Evolutionary conservation across 192 early-diverging fungal species (phyloP), one percentile per base, ranked within the genome.

Genomic region (Mortierella alpina): DNA sequence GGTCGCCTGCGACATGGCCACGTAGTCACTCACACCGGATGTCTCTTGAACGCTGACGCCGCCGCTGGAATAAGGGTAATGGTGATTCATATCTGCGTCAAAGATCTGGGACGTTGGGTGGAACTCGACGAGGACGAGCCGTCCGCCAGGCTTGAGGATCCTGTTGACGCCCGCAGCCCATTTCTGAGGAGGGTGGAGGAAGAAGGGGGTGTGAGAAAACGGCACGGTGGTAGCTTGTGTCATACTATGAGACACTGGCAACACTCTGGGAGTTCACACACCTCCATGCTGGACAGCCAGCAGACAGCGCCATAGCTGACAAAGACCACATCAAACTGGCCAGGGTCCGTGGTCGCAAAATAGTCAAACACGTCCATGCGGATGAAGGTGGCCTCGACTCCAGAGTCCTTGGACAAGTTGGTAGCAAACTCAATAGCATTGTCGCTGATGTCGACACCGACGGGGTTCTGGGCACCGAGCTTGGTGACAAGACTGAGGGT

Each of bases 401-500:
- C 77, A 6, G 77, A 59, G 31, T 72, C 69, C 41, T 59, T 68
- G 46, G 77, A 46, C 7, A 80, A 45, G 18, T 80, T 64, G 13
- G 64, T 67, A 3, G 77, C 77, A 52, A 80, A 80, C 1, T 61
- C 70, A 0, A 80, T 55, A 1, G 77, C 77, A 14, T 6, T 63
- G 49, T 80, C 77, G 64, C 77, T 80, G 66, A 80, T 80, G 39
- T 80, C 77, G 70, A 80, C 60, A 8, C 77, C 77, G 12, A 58
- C 55, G 10, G 77, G 77, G 60, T 80, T 80, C 14, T 80, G 20
- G 2, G 77, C 77, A 0, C 70, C 66, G 1, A 80, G 51, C 6
- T 22, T 62, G 40, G 46, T 80, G 5, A 80, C 77, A 20, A 80
- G 60, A 46, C 69, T 72, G 55, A 80, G 69, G 4, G 77, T 80